phyloP scores from a whole-genome alignment of 768 basidiomycete genomes.

The Trametes elegans region DNA sequence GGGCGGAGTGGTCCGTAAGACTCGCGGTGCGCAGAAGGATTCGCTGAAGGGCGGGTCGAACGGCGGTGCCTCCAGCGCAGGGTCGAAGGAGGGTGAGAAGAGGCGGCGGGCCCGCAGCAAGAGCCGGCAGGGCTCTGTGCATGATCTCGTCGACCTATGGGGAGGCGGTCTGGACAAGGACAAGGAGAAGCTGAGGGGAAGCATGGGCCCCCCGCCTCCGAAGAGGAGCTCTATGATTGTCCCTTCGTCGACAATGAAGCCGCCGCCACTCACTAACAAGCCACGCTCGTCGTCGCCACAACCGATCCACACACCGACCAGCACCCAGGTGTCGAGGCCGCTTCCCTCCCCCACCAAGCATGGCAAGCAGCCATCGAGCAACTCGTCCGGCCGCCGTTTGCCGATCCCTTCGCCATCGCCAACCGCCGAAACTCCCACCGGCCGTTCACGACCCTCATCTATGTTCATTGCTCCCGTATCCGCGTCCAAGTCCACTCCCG shows the following conservation, averaged over 20 bases:
- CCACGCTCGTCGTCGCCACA: conserved; percentile 20
- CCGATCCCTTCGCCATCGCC: conserved; percentile 27
- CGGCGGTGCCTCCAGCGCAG: background rate
- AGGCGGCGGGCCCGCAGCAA: conserved; percentile 40
- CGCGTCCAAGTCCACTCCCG: conserved; percentile 40
- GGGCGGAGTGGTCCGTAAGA: too few relatives aligned
- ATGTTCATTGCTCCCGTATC: conserved; percentile 65
- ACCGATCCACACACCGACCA: conserved; percentile 4
- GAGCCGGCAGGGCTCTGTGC: conserved; percentile 76
- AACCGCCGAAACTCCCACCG: conserved; percentile 29
- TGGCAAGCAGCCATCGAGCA: conserved; percentile 29
- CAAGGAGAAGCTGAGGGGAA: conserved; percentile 17
- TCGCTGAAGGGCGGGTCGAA: conserved; percentile 13
- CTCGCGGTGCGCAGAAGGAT: too few relatives aligned
- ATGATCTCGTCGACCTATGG: conserved; percentile 79
- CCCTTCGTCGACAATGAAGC: conserved; percentile 23
- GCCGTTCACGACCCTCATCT: conserved; percentile 74
- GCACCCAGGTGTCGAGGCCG: background rate
- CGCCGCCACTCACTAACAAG: conserved; percentile 11
- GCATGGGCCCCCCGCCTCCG: background rate
- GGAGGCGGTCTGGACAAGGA: conserved; percentile 55
- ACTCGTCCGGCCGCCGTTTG: conserved; percentile 6
- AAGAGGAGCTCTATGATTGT: conserved; percentile 27
- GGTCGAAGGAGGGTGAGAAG: conserved; percentile 15
- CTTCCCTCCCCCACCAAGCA: conserved; percentile 28